Evolutionary conservation across 106 monocot genomes (phyloP), one percentile per base, ranked within the genome.

Genomic region (Dendrobium chrysotoxum): DNA sequence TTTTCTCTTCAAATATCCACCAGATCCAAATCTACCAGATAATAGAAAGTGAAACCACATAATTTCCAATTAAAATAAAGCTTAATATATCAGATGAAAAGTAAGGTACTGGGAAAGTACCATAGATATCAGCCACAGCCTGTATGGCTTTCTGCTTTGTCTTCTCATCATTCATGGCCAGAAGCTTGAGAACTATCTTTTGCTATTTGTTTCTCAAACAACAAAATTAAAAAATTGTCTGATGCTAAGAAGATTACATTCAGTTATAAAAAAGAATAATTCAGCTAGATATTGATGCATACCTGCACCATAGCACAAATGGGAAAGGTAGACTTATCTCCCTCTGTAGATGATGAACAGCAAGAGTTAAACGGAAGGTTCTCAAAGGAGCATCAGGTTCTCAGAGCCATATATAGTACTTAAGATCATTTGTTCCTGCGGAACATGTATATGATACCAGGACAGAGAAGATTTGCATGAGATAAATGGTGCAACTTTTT

Each of bases 111-210:
- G 10, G 35, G 13, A 50, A 11, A 50, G 15, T 85, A 92, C 92
- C 92, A 73, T 81, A 82, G 55, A 92, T 80, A 7, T 85, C 89
- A 38, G 92, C 89, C 40, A 84, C 92, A 57, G 89, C 85, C 40
- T 89, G 89, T 40, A 92, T 85, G 39, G 89, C 88, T 54, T 87
- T 92, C 82, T 89, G 87, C 72, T 84, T 87, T n/a, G 89, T 84
- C 85, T 77, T 89, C 30, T 77, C 85, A 80, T 92, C 92, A 70
- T 81, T 85, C 87, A 92, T 89, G 41, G 84, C 71, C 44, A 81
- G 35, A 46, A 92, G 10, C 78, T 87, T 92, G 30, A 92, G 42
- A 17, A 92, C 84, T 31, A 91, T 79, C 78, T 91, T 91, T 79
- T 86, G 86, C 86, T 86, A 25, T 71, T 50, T 50, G 9, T 28